These are phyloP conservation scores for Debaryomyces psychrophilus DNA, from an alignment of 1,139 yeast species.

Conservation along the genomic window DNA sequence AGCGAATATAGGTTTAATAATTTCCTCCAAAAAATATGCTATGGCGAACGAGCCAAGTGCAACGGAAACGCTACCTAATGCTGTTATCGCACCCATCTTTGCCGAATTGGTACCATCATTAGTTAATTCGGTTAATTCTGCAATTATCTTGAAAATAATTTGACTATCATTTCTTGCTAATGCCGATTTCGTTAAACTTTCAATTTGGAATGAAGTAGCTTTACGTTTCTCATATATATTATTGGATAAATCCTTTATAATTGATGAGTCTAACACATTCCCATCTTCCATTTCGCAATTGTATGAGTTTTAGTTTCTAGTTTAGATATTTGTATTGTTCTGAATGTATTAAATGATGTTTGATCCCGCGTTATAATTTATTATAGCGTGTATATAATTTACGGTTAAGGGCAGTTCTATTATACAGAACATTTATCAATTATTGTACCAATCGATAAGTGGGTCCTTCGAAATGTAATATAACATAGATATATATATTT, in stretches of 20 bases:
- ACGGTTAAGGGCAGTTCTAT: too few relatives aligned
- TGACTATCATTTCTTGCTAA: conserved; percentile 68
- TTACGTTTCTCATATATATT: conserved; percentile 93
- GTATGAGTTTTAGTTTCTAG: not conserved
- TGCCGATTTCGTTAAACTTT: conserved; percentile 74
- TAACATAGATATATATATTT: too few relatives aligned
- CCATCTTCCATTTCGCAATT: conserved; percentile 27
- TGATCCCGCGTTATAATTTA: conserved; percentile 3
- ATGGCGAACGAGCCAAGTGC: conserved; percentile 54
- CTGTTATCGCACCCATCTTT: conserved; percentile 55
- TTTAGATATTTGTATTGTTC: not conserved
- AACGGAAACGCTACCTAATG: conserved; percentile 53
- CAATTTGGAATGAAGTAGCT: conserved; percentile 90
- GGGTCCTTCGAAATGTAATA: too few relatives aligned
- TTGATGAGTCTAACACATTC: conserved; percentile 63
- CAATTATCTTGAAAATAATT: conserved; percentile 57
- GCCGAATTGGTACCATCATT: conserved; percentile 47
- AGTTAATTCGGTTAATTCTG: conserved; percentile 47
- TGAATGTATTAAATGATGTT: not conserved
- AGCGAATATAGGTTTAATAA: conserved; percentile 90
- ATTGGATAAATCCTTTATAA: conserved; percentile 83
- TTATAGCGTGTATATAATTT: conserved; percentile 2
- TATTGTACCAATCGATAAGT: too few relatives aligned
- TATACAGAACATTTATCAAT: too few relatives aligned
- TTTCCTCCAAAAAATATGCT: conserved; percentile 73